Percentiles rank a stretch among this genome's conserved stretches.
Evolutionary conservation across 108 stramenopile species (phyloP).

Genomic region (Cyclotella baltica): DNA sequence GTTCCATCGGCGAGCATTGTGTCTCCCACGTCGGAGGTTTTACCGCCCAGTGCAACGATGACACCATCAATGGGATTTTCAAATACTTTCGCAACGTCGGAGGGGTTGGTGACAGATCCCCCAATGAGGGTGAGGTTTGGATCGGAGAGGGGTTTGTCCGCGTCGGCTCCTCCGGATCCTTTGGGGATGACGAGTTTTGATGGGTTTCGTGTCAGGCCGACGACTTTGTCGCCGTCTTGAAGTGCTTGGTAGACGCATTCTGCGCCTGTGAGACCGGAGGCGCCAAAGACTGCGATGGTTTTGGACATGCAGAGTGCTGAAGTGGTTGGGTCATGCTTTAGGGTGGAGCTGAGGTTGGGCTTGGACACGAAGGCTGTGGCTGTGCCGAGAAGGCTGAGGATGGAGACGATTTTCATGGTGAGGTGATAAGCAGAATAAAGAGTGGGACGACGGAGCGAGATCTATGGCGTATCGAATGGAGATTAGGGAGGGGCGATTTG

Average conservation of each 20-base stretch:
- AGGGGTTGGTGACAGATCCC: constrained; percentile 86
- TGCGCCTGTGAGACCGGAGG: constrained; percentile 85
- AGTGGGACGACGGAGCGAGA: background rate
- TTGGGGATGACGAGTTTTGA: constrained; percentile 81
- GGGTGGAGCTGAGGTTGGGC: background rate
- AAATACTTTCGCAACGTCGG: constrained; percentile 92
- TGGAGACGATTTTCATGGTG: constrained; percentile 37
- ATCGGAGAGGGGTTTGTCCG: constrained; percentile 71
- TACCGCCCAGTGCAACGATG: constrained; percentile 95
- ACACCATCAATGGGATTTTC: constrained; percentile 87
- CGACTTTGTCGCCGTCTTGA: constrained; percentile 82
- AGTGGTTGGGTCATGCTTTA: background rate
- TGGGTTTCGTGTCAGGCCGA: constrained; percentile 88
- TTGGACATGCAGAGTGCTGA: constrained; percentile 17
- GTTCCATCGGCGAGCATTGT: constrained; percentile 97
- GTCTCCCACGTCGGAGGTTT: constrained; percentile 87
- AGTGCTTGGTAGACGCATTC: constrained; percentile 93
- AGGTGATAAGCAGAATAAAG: background rate
- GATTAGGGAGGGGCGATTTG: background rate
- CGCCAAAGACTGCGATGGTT: constrained; percentile 92
- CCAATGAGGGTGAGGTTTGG: constrained; percentile 82
- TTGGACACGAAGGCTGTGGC: constrained; percentile 39
- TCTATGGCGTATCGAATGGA: background rate
- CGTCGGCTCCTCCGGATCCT: constrained; percentile 83
- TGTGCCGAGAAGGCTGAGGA: constrained; percentile 32